Evolutionary conservation across 176 grass and related monocot genomes (phyloP).

Genomic region (Musa acuminata): DNA sequence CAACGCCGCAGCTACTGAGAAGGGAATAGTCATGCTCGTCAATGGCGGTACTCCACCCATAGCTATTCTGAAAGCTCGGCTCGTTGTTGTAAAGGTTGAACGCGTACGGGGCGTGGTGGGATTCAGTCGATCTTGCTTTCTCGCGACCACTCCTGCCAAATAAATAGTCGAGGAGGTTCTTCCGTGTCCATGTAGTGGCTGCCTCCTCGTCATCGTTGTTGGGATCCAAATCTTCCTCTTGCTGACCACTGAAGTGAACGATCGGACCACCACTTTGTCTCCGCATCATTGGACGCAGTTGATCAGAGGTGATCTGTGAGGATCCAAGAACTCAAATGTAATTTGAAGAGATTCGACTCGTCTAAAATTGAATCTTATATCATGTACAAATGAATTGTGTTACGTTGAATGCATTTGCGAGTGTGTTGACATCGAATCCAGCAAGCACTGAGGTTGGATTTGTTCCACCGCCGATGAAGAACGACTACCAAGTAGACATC

Average conservation of each 20-base stretch:
- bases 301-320: slow-evolving; percentile 4
- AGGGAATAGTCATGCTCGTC: slow-evolving; percentile 1
- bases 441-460: background rate
- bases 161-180: background rate
- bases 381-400: background rate
- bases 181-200: background rate
- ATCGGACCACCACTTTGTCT: background rate
- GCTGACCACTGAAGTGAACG: background rate
- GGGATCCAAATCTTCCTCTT: background rate
- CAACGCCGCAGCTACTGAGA: background rate
- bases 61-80: background rate
- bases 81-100: slow-evolving; percentile 4
- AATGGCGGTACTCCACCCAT: slow-evolving; percentile 6
- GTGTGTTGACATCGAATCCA: background rate
- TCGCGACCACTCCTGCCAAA: background rate
- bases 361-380: background rate
- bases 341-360: background rate
- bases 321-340: background rate
- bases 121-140: too few relatives aligned
- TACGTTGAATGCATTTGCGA: slow-evolving; percentile 6
- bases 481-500: background rate
- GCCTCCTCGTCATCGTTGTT: background rate
- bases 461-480: slow-evolving; percentile 1
- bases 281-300: background rate
- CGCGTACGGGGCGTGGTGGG: background rate